Base-by-base conservation (phyloP, 176 grass and related monocot species). In the Secale cereale region DNA sequence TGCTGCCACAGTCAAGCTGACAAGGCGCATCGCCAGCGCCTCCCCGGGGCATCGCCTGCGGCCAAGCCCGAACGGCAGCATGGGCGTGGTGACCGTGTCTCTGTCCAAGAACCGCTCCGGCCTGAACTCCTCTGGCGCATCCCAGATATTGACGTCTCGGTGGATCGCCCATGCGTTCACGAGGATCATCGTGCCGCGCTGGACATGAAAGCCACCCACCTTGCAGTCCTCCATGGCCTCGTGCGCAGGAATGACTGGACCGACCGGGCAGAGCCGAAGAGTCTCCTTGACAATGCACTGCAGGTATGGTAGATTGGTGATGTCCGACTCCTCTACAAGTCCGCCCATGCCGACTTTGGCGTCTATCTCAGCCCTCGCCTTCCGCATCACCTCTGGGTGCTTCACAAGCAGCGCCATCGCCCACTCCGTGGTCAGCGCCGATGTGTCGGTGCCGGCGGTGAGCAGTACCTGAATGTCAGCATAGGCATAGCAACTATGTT, bases 61-160 rank as follows among this genome's bases (percentile, higher is more conserved):
- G 4, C 91, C 94, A 8, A 81, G 52, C 31, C 94, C 94, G 39
- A 97, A 97, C 25, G 92, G 87, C 76, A 97, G 27, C 79, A 97
- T 77, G 60, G 78, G 67, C 19, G 70, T 27, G 43, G 71, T 74
- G 40, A 29, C 71, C 14, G 71, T 0, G 41, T 29, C 71, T 19
- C 14, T 48, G 25, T 28, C 56, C 67, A 79, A 3, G 84, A 97
- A 97, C 70, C 87, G 79, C 73, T 97, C 94, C 14, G 89, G 91
- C 59, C 59, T 56, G 82, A 97, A 94, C 82, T 85, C 76, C 5
- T 68, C 77, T 1, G 87, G 82, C 37, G 75, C 91, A 17, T 92
- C 87, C 94, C 94, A 97, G 14, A 90, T 2, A 0, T 52, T 33
- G 9, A 77, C 79, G 13, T 94, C 94, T 25, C 91, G 90, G 33